A percentile compares a stretch with the other conserved stretches of the same genome.
Conservation (phyloP, 768 basidiomycete genomes). For the Zangia roseola region DNA sequence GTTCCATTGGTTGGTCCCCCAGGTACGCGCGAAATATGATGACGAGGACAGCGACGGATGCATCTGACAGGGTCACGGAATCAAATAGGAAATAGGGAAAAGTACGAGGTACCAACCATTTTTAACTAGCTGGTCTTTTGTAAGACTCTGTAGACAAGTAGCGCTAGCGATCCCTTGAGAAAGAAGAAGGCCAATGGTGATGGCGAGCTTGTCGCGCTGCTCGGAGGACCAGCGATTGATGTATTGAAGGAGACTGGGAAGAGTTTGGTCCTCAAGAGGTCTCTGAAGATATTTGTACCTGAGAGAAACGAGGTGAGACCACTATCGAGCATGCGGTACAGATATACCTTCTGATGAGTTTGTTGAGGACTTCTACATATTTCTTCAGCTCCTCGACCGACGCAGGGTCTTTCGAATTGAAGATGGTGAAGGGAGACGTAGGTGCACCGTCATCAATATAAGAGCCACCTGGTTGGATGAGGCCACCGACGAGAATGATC, state of each 20-base stretch:
- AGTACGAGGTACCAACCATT: slow-evolving; percentile 55
- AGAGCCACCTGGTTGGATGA: slow-evolving; percentile 93
- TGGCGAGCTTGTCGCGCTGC: slow-evolving; percentile 81
- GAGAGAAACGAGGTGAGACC: slow-evolving; percentile 5
- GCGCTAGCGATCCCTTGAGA: slow-evolving; percentile 81
- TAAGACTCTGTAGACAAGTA: slow-evolving; percentile 74
- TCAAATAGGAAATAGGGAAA: not conserved
- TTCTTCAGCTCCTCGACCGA: slow-evolving; percentile 87
- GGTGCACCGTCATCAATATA: slow-evolving; percentile 88
- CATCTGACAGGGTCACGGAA: slow-evolving; percentile 46
- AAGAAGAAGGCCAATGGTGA: slow-evolving; percentile 79
- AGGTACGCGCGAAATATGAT: slow-evolving; percentile 82
- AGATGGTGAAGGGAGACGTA: slow-evolving; percentile 83
- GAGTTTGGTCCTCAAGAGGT: slow-evolving; percentile 83
- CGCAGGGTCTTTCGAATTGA: slow-evolving; percentile 76
- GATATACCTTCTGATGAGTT: slow-evolving; percentile 86
- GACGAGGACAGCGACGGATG: slow-evolving; percentile 74
- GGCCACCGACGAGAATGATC: slow-evolving; percentile 90
- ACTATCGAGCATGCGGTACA: slow-evolving; percentile 3
- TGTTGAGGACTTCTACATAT: slow-evolving; percentile 92
- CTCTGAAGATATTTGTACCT: slow-evolving; percentile 99
- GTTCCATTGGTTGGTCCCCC: slow-evolving; percentile 83
- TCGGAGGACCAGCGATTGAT: slow-evolving; percentile 77
- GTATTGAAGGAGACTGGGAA: slow-evolving; percentile 86
- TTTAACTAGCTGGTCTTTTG: slow-evolving; percentile 94